Evolutionary conservation across 2,329 filamentous ascomycete species (phyloP).

Genomic region (Emergomyces pasteurianus): DNA sequence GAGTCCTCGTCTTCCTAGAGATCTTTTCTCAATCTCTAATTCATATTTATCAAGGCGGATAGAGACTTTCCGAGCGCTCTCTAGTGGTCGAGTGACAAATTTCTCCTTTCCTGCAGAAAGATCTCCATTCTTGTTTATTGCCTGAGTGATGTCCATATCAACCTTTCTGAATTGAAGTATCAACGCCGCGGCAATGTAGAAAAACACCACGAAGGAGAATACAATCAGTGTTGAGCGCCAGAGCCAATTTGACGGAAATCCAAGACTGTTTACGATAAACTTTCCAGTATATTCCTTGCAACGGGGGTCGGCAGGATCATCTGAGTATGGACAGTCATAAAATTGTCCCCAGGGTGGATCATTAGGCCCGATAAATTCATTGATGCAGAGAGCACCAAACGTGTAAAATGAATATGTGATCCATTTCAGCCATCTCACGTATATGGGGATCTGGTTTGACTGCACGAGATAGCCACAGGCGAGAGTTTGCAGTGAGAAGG

Average conservation of each 20-base stretch:
- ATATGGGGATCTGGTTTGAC: conserved; percentile 58
- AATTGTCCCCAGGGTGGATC: conserved; percentile 44
- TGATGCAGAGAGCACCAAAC: conserved; percentile 58
- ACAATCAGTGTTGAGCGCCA: conserved; percentile 53
- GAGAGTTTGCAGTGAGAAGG: conserved; percentile 61
- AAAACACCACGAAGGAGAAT: conserved; percentile 50
- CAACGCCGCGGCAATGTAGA: conserved; percentile 49
- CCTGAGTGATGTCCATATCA: conserved; percentile 57
- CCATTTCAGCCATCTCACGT: conserved; percentile 64
- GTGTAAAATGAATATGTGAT: conserved; percentile 40
- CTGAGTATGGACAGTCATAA: conserved; percentile 57
- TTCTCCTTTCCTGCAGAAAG: conserved; percentile 60
- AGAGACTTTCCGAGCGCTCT: conserved; percentile 49
- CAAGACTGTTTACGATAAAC: conserved; percentile 57
- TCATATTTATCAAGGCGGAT: conserved; percentile 54
- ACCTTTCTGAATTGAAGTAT: conserved; percentile 53
- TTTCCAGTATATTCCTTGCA: conserved; percentile 58
- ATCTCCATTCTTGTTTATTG: conserved; percentile 47
- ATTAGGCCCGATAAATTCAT: conserved; percentile 49
- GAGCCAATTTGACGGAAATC: conserved; percentile 57
- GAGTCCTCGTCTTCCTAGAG: conserved; percentile 34
- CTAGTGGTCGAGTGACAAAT: conserved; percentile 43
- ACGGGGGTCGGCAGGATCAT: conserved; percentile 49
- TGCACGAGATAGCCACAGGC: conserved; percentile 69
- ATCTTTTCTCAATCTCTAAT: conserved; percentile 52